Evolutionary conservation across 2,329 filamentous ascomycete genomes (phyloP), one percentile per base, ranked within the genome.

Genomic region (Aspergillus amoenus): DNA sequence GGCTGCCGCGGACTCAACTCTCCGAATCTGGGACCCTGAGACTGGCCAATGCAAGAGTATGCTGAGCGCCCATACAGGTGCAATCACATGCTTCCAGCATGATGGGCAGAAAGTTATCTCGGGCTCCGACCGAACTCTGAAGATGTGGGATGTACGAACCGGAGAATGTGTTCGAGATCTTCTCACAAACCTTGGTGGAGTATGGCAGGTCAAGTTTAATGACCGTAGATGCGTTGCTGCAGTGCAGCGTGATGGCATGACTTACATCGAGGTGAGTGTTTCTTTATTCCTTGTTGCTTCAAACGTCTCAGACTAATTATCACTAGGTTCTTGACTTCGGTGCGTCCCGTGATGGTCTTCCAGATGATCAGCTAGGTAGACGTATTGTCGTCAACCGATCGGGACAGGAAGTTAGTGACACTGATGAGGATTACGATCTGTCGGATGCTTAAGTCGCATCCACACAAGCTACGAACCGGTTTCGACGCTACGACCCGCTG

Each of bases 181-280:
- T 42, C 81, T 99, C 68, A 96, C 91, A 13, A 93, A 97, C 69
- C 82, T 99, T 37, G 93, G 88, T 64, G 93, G 93, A n/a, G 94
- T 99, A 7, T 99, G 94, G 94, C 94, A 99, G 78, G 94, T 99
- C 68, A 94, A 94, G 69, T 99, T 99, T 77, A 93, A 99, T 69
- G 91, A 95, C 70, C 84, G 94, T 64, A 85, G 93, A 72, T 99
- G 94, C 73, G 94, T 99, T 56, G 94, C 94, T 58, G 94, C 94
- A 44, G 94, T 99, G 56, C 94, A 99, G 79, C 85, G 94, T 55
- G 91, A 96, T 64, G 88, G 87, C 67, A 78, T 96, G 67, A 99
- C 94, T 18, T 99, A 96, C 73, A 92, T 99, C 57, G 94, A 99
- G 85, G 94, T 96, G 74, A 79, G 86, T 76, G n/a, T 37, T 13